Evolutionary conservation across 2,329 filamentous ascomycete genomes (phyloP).

Genomic region (Aspergillus aculeatus): DNA sequence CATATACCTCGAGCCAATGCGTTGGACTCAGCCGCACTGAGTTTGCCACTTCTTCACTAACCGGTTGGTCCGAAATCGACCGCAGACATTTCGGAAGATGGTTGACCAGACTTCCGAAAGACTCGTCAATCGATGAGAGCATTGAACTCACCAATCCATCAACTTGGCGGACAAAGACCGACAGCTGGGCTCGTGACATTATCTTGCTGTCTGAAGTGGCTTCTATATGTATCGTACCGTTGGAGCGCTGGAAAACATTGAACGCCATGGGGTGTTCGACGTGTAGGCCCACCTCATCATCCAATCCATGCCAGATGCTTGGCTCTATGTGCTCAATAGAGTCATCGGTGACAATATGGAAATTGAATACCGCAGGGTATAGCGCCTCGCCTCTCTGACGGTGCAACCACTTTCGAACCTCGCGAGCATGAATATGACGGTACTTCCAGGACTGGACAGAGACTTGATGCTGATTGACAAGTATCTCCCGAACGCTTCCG

Average conservation of each 20-base stretch:
- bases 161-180: conserved; percentile 30
- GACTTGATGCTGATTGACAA: conserved; percentile 26
- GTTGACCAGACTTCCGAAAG: conserved; percentile 23
- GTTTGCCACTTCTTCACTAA: conserved; percentile 19
- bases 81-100: conserved; percentile 23
- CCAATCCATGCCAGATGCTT: conserved; percentile 28
- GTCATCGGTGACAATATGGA: conserved; percentile 22
- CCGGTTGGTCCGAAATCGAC: conserved; percentile 24
- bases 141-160: conserved; percentile 31
- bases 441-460: conserved; percentile 27
- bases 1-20: conserved; percentile 29
- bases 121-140: conserved; percentile 26
- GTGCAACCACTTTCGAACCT: conserved; percentile 28
- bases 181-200: conserved; percentile 29
- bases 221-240: conserved; percentile 26
- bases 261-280: conserved; percentile 45
- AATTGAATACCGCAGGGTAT: conserved; percentile 37
- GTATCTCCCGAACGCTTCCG: conserved; percentile 25
- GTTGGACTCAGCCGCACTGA: conserved; percentile 26
- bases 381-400: conserved; percentile 26
- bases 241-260: conserved; percentile 32
- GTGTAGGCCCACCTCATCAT: conserved; percentile 34
- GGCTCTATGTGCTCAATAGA: conserved; percentile 1
- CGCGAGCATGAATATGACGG: conserved; percentile 31
- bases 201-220: conserved; percentile 25